Evolutionary conservation across 2,329 filamentous ascomycete genomes (phyloP).

Genomic region (Aspergillus neoniger): DNA sequence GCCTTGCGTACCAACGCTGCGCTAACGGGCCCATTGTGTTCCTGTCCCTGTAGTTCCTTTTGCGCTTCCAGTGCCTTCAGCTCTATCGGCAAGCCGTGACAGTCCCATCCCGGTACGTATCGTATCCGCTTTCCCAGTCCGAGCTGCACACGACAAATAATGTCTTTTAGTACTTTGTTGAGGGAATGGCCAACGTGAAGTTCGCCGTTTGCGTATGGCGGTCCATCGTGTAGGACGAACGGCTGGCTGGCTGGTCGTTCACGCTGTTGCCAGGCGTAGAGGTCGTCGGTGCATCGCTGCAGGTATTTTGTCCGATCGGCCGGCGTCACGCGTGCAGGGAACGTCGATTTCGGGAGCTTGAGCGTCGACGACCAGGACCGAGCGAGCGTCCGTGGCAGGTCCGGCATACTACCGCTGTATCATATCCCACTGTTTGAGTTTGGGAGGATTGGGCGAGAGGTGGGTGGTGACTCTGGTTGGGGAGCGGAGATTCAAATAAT

Average conservation of each 20-base stretch:
- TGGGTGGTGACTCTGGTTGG: not conserved
- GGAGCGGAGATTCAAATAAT: not conserved
- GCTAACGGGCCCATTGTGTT: constrained; percentile 30
- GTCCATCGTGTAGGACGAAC: constrained; percentile 91
- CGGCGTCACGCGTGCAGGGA: constrained; percentile 56
- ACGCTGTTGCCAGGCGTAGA: constrained; percentile 82
- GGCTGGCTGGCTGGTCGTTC: constrained; percentile 55
- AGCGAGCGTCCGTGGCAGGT: constrained; percentile 39
- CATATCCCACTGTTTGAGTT: constrained; percentile 24
- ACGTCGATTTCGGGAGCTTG: constrained; percentile 72
- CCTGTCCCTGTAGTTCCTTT: constrained; percentile 36
- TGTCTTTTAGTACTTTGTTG: constrained; percentile 97
- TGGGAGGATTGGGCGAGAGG: constrained; percentile 8
- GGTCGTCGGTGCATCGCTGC: constrained; percentile 76
- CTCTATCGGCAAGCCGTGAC: constrained; percentile 95
- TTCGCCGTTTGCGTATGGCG: constrained; percentile 91
- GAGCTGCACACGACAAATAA: constrained; percentile 80
- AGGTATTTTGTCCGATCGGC: constrained; percentile 61
- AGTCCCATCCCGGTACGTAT: constrained; percentile 95
- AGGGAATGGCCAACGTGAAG: constrained; percentile 92
- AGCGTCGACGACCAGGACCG: constrained; percentile 71
- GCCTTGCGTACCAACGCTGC: constrained; percentile 55
- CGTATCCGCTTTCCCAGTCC: constrained; percentile 73
- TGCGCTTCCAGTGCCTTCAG: constrained; percentile 79
- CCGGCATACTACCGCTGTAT: constrained; percentile 40